Base-by-base conservation (phyloP, 2,329 filamentous ascomycete species). In the Claviceps sorghi region DNA sequence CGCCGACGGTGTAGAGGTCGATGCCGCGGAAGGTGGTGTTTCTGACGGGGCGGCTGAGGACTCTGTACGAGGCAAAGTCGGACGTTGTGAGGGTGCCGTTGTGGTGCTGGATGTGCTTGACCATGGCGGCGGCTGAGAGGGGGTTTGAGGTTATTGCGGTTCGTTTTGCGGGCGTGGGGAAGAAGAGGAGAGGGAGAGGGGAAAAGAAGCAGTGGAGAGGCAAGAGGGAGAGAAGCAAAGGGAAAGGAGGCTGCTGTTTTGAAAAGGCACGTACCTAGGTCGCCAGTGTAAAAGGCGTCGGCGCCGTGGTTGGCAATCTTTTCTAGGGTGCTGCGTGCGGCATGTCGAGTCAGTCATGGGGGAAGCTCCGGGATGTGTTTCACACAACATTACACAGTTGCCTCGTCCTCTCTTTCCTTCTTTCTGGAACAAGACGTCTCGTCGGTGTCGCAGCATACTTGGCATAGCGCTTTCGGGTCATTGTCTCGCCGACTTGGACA, bases 71-170 rank as follows among this genome's bases (percentile, higher is more conserved):
- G 42, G 71, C 69, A 32, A 96, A 71, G 67, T 97, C 91, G 0
- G 81, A 76, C 1, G 93, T 63, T 0, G 87, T 90, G 83, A 96
- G 89, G 11, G 80, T 91, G n/a, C 91, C 91, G 58, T 90, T 88
- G 2, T 73, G 68, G 0, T 73, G 70, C 60, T 82, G 80, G 19
- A 95, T 67, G 0, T 82, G 77, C 17, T 77, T 70, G 59, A 96
- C 82, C 52, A 84, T 90, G 0, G 83, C 79, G 58, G 88, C 72
- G 29, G 89, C 85, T 81, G n/a, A 15, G 21, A 67, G 32, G 19
- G 34, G 69, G 3, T 26, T 5, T 26, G 26, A 26, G 26, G 26
- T 26, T 26, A 26, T 26, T 26, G 26, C 3, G 26, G 26, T 46
- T 61, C 54, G 61, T 54, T 32, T 8, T 1, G 26, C 26, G 26